A percentile compares a stretch with the other conserved stretches of the same genome.
These are phyloP conservation scores for Mortierella claussenii DNA, from an alignment of 192 early-diverging fungal species.

Conservation along the genomic window DNA sequence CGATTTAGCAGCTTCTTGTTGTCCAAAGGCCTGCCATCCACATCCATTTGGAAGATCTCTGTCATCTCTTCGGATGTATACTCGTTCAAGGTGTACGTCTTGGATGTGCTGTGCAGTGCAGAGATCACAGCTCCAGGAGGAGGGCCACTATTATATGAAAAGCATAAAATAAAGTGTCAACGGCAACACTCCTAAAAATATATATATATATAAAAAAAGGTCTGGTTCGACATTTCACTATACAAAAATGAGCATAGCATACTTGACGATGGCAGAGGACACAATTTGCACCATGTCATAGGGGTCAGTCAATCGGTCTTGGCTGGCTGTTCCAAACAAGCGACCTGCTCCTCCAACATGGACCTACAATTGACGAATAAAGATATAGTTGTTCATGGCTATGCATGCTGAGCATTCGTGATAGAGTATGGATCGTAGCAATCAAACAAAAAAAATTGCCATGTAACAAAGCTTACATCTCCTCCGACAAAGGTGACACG, in stretches of 20 bases:
- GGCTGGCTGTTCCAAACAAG: slow-evolving; percentile 64
- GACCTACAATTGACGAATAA: slow-evolving; percentile 47
- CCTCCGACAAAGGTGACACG: slow-evolving; percentile 86
- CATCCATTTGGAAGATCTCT: slow-evolving; percentile 73
- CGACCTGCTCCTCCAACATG: slow-evolving; percentile 74
- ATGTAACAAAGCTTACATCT: slow-evolving; percentile 80
- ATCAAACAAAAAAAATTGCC: too few species aligned
- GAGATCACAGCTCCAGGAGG: slow-evolving; percentile 77
- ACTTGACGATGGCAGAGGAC: slow-evolving; percentile 84
- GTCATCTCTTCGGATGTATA: slow-evolving; percentile 79
- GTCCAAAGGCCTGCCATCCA: slow-evolving; percentile 63
- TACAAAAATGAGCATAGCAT: slow-evolving; percentile 36
- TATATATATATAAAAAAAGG: background rate
- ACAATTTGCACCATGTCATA: slow-evolving; percentile 84
- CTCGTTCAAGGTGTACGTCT: slow-evolving; percentile 65
- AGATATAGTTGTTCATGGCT: background rate
- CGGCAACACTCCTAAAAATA: slow-evolving; percentile 1
- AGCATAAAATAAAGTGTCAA: background rate
- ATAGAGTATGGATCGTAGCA: too few species aligned
- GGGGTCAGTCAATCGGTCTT: slow-evolving; percentile 68
- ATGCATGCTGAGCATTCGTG: too few species aligned
- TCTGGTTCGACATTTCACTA: too few species aligned
- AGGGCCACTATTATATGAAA: slow-evolving; percentile 54
- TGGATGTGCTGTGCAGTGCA: slow-evolving; percentile 70
- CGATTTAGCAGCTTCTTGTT: slow-evolving; percentile 64